Conservation (phyloP, 805 yeast genomes). For the Candida khao-thaluensis region DNA sequence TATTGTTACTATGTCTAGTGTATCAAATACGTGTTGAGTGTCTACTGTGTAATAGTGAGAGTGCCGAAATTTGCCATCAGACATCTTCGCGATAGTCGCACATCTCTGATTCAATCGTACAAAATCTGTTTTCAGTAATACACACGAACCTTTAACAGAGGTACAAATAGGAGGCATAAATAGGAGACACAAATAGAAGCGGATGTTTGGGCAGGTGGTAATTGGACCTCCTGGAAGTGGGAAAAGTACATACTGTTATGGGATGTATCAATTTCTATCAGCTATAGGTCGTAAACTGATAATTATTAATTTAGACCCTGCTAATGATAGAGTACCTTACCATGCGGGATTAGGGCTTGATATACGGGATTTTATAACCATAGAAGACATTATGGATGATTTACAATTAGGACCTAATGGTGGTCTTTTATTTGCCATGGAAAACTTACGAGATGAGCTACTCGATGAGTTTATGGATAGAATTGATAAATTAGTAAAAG, state of each 20-base stretch:
- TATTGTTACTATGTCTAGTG: background rate
- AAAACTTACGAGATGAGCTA: slow-evolving; percentile 76
- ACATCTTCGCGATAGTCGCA: slow-evolving; percentile 5
- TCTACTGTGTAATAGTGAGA: background rate
- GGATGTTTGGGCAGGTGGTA: slow-evolving; percentile 80
- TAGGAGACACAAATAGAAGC: too few species aligned
- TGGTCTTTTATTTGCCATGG: slow-evolving; percentile 86
- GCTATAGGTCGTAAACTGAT: slow-evolving; percentile 90
- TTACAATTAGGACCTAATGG: slow-evolving; percentile 84
- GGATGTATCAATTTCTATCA: slow-evolving; percentile 86
- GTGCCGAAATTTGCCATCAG: slow-evolving; percentile 9
- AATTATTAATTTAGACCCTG: slow-evolving; percentile 90
- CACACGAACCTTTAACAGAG: too few species aligned
- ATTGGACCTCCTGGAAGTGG: slow-evolving; percentile 99
- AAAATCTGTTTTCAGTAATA: too few species aligned
- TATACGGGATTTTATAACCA: slow-evolving; percentile 69
- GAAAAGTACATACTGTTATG: slow-evolving; percentile 91
- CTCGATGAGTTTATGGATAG: slow-evolving; percentile 92
- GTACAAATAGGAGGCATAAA: too few species aligned
- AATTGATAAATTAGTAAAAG: slow-evolving; percentile 54
- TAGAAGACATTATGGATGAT: slow-evolving; percentile 77
- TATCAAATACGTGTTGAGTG: too few species aligned
- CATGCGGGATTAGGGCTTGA: slow-evolving; percentile 58
- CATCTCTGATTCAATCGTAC: too few species aligned
- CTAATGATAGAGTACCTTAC: slow-evolving; percentile 70